phyloP scores from a whole-genome alignment of 2,329 filamentous ascomycete genomes.

The Alternaria novae-zelandiae region DNA sequence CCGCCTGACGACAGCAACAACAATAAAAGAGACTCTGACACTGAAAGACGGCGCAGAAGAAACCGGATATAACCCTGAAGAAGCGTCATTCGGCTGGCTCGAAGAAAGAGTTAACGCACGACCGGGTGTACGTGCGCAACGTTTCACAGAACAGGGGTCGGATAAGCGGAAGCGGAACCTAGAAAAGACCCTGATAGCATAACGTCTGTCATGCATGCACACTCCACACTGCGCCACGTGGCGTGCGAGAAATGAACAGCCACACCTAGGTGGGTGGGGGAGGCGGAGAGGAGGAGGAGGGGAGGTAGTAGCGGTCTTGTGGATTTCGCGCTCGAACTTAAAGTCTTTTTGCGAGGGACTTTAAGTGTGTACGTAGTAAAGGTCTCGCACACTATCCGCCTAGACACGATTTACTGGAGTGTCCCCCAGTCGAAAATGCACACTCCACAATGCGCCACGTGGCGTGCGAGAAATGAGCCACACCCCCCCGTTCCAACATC shows the following conservation, averaged over 20 bases:
- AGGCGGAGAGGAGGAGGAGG: no score
- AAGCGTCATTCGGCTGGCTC: neutral
- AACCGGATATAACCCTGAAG: neutral
- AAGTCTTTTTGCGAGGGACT: no score
- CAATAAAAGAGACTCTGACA: neutral
- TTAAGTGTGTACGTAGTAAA: no score
- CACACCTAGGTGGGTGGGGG: neutral
- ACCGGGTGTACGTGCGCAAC: constrained; percentile 8
- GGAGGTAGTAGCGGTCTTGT: no score
- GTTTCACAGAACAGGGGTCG: neutral
- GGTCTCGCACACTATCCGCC: no score
- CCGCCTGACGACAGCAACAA: neutral
- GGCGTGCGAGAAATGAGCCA: neutral
- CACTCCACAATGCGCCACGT: no score
- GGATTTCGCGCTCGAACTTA: no score
- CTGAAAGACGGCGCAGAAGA: neutral
- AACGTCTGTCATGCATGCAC: neutral
- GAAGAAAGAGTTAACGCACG: neutral
- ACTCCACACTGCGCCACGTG: constrained; percentile 10
- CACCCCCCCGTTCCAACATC: neutral
- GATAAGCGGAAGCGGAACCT: neutral
- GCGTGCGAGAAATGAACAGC: constrained; percentile 1
- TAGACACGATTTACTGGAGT: no score
- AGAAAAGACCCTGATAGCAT: constrained; percentile 1
- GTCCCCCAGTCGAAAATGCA: no score